Conservation (phyloP, 2,329 filamentous ascomycete species). For the Ophidiomyces ophidiicola region DNA sequence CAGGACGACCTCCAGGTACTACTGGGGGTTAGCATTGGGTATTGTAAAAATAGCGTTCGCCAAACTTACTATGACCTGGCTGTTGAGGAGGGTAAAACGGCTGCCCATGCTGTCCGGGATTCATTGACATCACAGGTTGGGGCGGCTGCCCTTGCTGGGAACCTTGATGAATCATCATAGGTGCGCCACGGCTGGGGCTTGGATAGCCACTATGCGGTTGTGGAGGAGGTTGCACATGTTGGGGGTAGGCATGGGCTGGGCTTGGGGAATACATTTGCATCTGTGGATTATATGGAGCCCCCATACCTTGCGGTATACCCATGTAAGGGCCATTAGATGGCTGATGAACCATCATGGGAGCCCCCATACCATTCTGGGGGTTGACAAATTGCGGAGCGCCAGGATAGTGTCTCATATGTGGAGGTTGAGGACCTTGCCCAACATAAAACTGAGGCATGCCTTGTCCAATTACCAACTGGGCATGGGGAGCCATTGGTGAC, state of each 20-base stretch:
- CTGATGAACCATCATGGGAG: slow-evolving; percentile 73
- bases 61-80: slow-evolving; percentile 56
- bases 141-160: slow-evolving; percentile 76
- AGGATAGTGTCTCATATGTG: slow-evolving; percentile 58
- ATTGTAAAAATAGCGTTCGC: slow-evolving; percentile 21
- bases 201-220: slow-evolving; percentile 62
- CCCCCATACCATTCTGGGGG: slow-evolving; percentile 59
- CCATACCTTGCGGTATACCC: slow-evolving; percentile 57
- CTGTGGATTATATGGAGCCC: slow-evolving; percentile 53
- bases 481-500: slow-evolving; percentile 54
- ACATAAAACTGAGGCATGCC: slow-evolving; percentile 60
- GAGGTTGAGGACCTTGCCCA: slow-evolving; percentile 57
- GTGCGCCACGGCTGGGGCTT: slow-evolving; percentile 74
- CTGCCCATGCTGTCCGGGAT: slow-evolving; percentile 61
- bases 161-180: slow-evolving; percentile 90
- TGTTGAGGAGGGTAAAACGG: slow-evolving; percentile 60
- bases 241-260: slow-evolving; percentile 55
- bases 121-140: slow-evolving; percentile 60
- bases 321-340: slow-evolving; percentile 58
- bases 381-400: slow-evolving; percentile 61
- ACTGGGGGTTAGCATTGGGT: slow-evolving; percentile 25
- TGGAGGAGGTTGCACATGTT: slow-evolving; percentile 37
- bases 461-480: slow-evolving; percentile 59
- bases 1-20: slow-evolving; percentile 49
- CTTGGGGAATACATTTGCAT: slow-evolving; percentile 75